Base-by-base conservation (phyloP, 1,284 basidiomycete genomes). In the Quambalaria eucalypti region DNA sequence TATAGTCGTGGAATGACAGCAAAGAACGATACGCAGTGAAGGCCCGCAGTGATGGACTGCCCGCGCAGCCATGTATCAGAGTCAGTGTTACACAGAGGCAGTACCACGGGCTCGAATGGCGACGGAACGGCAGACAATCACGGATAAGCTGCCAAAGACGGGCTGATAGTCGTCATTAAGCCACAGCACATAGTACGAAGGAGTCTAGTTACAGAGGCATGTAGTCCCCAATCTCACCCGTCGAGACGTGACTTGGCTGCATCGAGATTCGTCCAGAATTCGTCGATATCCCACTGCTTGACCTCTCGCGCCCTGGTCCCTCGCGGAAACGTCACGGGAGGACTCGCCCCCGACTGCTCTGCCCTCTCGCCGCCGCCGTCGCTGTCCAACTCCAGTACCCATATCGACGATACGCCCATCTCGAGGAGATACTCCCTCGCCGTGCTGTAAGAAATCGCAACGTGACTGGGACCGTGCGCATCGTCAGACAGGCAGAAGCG, bases 401-500 rank as follows among this genome's bases (percentile, higher is more conserved):
- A 95, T 0, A 96, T 69, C 53, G 86, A 82, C 5, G 78, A 63
- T 8, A 96, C 81, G 2, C 81, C 82, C 23, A 82, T 71, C 1
- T 77, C 74, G 52, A 79, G 74, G n/a, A 92, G 79, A 74, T 97
- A 97, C 5, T 81, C 78, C 42, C 79, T 79, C 62, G 87, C 75
- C 14, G 81, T 80, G 52, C 78, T 65, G 69, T 95, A 98, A 76
- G 96, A 91, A 52, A 91, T 79, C 0, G 89, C 93, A 42, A 98
- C 90, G 16, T 85, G 84, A 36, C 84, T 82, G 1, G 89, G 86
- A 0, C 90, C 90, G 70, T 98, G 93, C 55, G 91, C 93, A 76
- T 98, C 93, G 75, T 98, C 93, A 1, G 92, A 97, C 19, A 97
- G 80, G 21, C 87, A 84, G 56, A 97, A 81, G 23, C 84, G 82